These are phyloP conservation scores for Mycotypha africana DNA, from an alignment of 371 early-diverging fungal species.

Conservation along the genomic window DNA sequence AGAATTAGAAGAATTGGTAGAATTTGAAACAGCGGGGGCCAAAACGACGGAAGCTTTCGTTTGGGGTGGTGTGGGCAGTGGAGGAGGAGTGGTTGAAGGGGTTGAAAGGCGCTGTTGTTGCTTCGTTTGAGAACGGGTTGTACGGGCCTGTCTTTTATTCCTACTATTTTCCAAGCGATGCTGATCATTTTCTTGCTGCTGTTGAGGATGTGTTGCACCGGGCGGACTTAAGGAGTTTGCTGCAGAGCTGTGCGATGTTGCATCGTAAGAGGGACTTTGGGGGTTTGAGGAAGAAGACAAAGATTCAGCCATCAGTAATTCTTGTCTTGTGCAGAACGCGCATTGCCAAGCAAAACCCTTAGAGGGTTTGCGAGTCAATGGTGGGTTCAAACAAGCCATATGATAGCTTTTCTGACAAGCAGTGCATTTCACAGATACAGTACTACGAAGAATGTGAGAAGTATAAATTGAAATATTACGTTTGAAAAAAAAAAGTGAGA, in stretches of 20 bases:
- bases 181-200: too few species aligned
- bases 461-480: neutral
- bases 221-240: too few species aligned
- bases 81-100: too few species aligned
- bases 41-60: too few species aligned
- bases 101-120: too few species aligned
- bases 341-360: conserved; percentile 85
- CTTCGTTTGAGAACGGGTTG: conserved; percentile 10
- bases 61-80: too few species aligned
- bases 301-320: conserved; percentile 1
- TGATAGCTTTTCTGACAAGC: conserved; percentile 70
- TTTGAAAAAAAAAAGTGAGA: neutral
- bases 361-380: conserved; percentile 63
- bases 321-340: conserved; percentile 55
- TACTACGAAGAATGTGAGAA: conserved; percentile 12
- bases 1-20: too few species aligned
- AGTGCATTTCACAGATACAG: conserved; percentile 61
- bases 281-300: conserved; percentile 2
- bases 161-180: too few species aligned
- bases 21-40: too few species aligned
- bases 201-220: too few species aligned
- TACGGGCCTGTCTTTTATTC: conserved; percentile 13
- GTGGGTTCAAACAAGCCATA: conserved; percentile 74
- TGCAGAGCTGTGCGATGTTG: too few species aligned
- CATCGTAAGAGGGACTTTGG: too few species aligned